Evolutionary conservation across 148 eudicot species (phyloP), one percentile per base, ranked within the genome.

Genomic region (Vaccinium myrtillus): DNA sequence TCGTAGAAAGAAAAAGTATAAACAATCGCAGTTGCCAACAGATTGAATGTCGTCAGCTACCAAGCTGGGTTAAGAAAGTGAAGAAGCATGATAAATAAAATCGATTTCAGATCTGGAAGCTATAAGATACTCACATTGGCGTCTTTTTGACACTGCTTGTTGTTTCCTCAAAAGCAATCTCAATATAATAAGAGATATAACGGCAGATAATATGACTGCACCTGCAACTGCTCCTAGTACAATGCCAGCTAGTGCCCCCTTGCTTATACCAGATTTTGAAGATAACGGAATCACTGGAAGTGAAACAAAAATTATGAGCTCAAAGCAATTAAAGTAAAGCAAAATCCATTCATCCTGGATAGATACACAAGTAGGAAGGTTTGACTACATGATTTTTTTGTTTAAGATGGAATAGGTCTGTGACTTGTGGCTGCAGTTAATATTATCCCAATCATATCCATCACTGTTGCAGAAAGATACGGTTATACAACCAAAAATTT

Each of bases 201-300:
- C 48, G 27, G 92, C 91, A 77, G 93, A 84, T 51, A 91, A 63
- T 51, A 83, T 71, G 70, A 89, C 91, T 83, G 92, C 89, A 86
- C 90, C 91, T 65, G 89, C 92, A 55, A 95, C 81, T 10, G 94
- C 86, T 75, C 92, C 98, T 15, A 92, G 39, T 30, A 90, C 87
- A 79, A 92, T 87, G 67, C 94, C 94, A 82, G 87, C 93, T 19
- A 94, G 49, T 54, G 92, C 93, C 75, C 93, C 97, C 82, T 85
- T 88, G 88, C 93, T 90, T 84, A 94, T 48, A 49, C 92, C 92
- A 81, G 91, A 88, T 27, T 84, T 79, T 54, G 93, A 61, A 63
- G 88, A 61, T 21, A 50, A 27, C n/a, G 53, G 81, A 36, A 89
- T 48, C 15, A 67, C 98, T 94, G 92, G 89, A 89, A 86, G 14